Evolutionary conservation across 2,329 filamentous ascomycete genomes (phyloP).

Genomic region (Didymella pomorum): DNA sequence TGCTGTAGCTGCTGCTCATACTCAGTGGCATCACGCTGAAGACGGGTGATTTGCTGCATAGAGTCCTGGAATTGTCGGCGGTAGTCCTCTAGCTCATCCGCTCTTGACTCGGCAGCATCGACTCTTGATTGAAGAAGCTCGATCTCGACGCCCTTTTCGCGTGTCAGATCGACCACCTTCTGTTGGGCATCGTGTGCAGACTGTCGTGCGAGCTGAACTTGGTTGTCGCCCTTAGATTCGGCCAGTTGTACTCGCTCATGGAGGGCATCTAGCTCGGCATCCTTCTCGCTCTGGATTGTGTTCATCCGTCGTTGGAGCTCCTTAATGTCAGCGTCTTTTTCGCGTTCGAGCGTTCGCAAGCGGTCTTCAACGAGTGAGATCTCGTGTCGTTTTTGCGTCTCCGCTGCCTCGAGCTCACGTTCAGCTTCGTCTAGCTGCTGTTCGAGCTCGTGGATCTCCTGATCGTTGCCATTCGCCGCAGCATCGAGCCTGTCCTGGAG

Average conservation of each 20-base stretch:
- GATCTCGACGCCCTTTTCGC: conserved; percentile 51
- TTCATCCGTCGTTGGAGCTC: conserved; percentile 47
- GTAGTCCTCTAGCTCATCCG: conserved; percentile 49
- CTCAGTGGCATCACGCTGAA: conserved; percentile 38
- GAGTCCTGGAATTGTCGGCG: conserved; percentile 47
- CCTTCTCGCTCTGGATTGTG: conserved; percentile 42
- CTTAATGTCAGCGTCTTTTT: conserved; percentile 50
- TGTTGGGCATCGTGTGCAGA: conserved; percentile 51
- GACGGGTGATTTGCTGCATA: conserved; percentile 45
- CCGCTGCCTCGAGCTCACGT: conserved; percentile 35
- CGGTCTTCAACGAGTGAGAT: conserved; percentile 43
- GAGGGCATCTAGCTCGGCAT: conserved; percentile 53
- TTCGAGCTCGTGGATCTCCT: conserved; percentile 60
- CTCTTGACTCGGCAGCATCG: conserved; percentile 45
- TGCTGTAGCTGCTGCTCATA: conserved; percentile 47
- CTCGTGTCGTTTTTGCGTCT: conserved; percentile 42
- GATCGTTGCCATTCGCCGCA: conserved; percentile 52
- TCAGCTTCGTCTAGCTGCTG: conserved; percentile 49
- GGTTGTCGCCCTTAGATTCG: conserved; percentile 52
- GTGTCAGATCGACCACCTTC: conserved; percentile 47
- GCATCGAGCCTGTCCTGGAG: conserved; percentile 53
- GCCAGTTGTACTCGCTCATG: conserved; percentile 51
- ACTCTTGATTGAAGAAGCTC: conserved; percentile 48
- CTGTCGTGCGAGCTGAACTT: conserved; percentile 52
- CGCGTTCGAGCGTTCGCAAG: conserved; percentile 42